Evolutionary conservation across 2,329 filamentous ascomycete genomes (phyloP).

Genomic region (Fusarium protoensiforme): DNA sequence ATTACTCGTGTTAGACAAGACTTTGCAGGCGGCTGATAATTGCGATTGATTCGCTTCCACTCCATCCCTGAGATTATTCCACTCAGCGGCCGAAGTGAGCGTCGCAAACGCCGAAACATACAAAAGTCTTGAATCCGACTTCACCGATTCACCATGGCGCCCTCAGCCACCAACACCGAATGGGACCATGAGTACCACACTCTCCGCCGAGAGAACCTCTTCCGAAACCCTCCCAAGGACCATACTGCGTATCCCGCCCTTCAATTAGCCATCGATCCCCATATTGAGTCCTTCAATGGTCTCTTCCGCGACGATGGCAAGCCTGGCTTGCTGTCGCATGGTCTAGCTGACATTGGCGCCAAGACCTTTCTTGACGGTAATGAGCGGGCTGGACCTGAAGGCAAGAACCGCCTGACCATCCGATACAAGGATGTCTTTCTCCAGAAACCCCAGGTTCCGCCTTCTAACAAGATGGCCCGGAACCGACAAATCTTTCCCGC

Average conservation of each 20-base stretch:
- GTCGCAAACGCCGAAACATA: conserved; percentile 1
- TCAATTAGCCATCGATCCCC: conserved; percentile 86
- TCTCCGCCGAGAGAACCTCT: conserved; percentile 86
- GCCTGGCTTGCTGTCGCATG: conserved; percentile 72
- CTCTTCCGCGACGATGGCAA: conserved; percentile 79
- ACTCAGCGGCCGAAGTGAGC: neutral
- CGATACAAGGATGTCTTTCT: conserved; percentile 84
- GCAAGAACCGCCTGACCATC: conserved; percentile 80
- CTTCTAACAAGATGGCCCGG: conserved; percentile 84
- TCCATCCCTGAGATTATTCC: conserved; percentile 1
- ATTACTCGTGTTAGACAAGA: conserved; percentile 14
- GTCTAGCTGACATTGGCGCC: conserved; percentile 87
- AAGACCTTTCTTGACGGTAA: conserved; percentile 89
- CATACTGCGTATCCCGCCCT: conserved; percentile 89
- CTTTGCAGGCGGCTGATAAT: neutral
- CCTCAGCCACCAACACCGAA: conserved; percentile 69
- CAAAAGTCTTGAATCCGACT: conserved; percentile 10
- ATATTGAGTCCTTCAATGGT: conserved; percentile 95
- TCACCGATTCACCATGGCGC: conserved; percentile 59
- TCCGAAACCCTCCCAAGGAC: conserved; percentile 88
- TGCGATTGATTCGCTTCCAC: neutral
- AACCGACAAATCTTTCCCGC: conserved; percentile 90
- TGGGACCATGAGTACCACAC: conserved; percentile 93
- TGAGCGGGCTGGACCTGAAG: conserved; percentile 66
- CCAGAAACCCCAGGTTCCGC: conserved; percentile 82